Base-by-base conservation (phyloP, 2,329 filamentous ascomycete genomes). In the Esteya vermicola region DNA sequence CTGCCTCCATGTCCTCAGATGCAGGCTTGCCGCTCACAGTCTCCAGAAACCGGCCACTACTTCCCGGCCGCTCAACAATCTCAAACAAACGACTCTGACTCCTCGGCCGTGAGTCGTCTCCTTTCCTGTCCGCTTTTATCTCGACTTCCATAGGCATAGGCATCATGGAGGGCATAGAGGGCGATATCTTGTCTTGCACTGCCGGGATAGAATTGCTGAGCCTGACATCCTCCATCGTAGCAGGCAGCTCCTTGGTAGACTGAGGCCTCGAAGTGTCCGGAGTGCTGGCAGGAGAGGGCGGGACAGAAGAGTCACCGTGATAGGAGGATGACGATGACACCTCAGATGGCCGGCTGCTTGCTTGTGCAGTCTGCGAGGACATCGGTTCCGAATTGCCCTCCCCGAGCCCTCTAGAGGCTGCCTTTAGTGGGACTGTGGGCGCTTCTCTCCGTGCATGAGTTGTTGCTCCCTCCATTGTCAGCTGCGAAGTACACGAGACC, bases 201-300 rank as follows among this genome's bases (percentile, higher is more conserved):
- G n/a, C n/a, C n/a, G n/a, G n/a, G n/a, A n/a, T n/a, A n/a, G n/a
- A n/a, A n/a, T n/a, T n/a, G 9, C 35, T 43, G 25, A 42, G 47
- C 2, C 26, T 26, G 3, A 45, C 6, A 9, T 50, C 44, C 7
- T 52, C 54, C 1, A 45, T 33, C 4, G 48, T 41, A 2, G 50
- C 44, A 8, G 52, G 40, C 6, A 48, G 18, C n/a, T 55, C 61
- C 43, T 58, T 60, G 9, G 54, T 50, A 6, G 60, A 63, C 38
- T 64, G 62, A 4, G 62, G 61, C n/a, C 61, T 52, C 6, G 61
- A 64, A 7, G 57, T 64, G 36, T 62, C 59, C 4, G 61, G 61
- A 1, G 61, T 65, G 5, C 57, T 61, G 1, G 52, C 51, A 12
- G 57, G 55, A 1, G 60, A 61, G 2, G 59, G 54, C 5, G 57